A percentile compares a stretch with the other conserved stretches of the same genome.
Conservation (phyloP, 352 stramenopile species). For the Pythium aquatile region DNA sequence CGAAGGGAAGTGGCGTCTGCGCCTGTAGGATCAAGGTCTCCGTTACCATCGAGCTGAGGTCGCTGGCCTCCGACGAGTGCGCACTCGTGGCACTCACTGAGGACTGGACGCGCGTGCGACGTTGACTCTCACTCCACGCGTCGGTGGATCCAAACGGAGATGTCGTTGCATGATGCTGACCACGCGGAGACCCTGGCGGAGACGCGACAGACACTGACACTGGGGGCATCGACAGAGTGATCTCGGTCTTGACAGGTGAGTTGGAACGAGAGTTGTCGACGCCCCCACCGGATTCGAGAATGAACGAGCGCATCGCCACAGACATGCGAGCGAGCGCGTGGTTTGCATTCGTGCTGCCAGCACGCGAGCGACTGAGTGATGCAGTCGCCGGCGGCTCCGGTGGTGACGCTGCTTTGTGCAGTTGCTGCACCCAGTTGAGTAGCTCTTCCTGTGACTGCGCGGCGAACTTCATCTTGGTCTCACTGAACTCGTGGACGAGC, state of each 20-base stretch:
- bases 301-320: constrained; percentile 70
- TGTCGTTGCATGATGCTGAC: not conserved
- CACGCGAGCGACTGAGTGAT: not conserved
- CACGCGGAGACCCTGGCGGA: constrained; percentile 10
- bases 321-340: constrained; percentile 69
- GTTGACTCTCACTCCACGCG: constrained; percentile 26
- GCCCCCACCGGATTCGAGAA: constrained; percentile 42
- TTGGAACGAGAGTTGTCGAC: not conserved
- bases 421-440: constrained; percentile 50
- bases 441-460: constrained; percentile 65
- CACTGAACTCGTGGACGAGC: constrained; percentile 65
- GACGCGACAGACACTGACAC: not conserved
- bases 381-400: constrained; percentile 46
- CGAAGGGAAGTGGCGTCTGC: constrained; percentile 20
- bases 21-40: constrained; percentile 31
- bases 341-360: constrained; percentile 38
- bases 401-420: constrained; percentile 45
- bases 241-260: constrained; percentile 11
- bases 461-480: constrained; percentile 75
- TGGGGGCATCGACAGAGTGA: not conserved
- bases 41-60: constrained; percentile 13
- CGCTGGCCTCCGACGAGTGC: constrained; percentile 24
- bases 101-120: constrained; percentile 16
- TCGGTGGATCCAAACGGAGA: constrained; percentile 22
- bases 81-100: constrained; percentile 27